Conservation (phyloP, 495 filamentous ascomycete species). For the Tuber brumale region DNA sequence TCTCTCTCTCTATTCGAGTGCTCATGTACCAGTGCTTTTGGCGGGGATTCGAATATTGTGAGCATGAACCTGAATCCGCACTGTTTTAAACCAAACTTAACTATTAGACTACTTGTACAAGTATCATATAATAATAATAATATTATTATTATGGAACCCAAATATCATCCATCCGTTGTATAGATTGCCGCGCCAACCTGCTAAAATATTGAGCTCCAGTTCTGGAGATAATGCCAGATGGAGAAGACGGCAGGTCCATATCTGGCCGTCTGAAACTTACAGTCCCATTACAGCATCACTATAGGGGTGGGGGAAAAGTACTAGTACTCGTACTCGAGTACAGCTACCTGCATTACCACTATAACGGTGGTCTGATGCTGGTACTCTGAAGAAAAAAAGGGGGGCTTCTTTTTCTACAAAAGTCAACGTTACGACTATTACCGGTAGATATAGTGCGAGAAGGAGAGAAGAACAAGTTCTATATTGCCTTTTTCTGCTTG, state of each 20-base stretch:
- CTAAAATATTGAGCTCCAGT: not conserved
- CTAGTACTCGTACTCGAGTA: not conserved
- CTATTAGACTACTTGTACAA: too few species aligned
- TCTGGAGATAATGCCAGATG: not conserved
- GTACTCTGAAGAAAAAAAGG: not conserved
- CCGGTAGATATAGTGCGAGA: too few species aligned
- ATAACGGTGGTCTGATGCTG: not conserved
- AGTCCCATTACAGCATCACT: not conserved
- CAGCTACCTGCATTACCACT: not conserved
- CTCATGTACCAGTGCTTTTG: not conserved
- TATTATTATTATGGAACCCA: not conserved
- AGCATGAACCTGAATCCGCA: not conserved
- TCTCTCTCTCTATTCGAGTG: not conserved
- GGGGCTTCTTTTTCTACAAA: not conserved
- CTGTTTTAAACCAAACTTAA: not conserved
- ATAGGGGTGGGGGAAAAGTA: not conserved
- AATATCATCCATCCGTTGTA: not conserved
- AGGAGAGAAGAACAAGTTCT: too few species aligned
- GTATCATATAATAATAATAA: too few species aligned
- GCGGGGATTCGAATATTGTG: not conserved
- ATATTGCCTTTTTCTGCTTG: too few species aligned
- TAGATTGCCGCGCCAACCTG: not conserved
- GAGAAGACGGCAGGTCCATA: not conserved
- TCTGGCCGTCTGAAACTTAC: not conserved
- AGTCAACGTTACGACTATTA: not conserved